Percentiles rank a stretch among this genome's conserved stretches.
phyloP scores from a whole-genome alignment of 495 filamentous ascomycete species.

The Lasiosphaeria ovina region DNA sequence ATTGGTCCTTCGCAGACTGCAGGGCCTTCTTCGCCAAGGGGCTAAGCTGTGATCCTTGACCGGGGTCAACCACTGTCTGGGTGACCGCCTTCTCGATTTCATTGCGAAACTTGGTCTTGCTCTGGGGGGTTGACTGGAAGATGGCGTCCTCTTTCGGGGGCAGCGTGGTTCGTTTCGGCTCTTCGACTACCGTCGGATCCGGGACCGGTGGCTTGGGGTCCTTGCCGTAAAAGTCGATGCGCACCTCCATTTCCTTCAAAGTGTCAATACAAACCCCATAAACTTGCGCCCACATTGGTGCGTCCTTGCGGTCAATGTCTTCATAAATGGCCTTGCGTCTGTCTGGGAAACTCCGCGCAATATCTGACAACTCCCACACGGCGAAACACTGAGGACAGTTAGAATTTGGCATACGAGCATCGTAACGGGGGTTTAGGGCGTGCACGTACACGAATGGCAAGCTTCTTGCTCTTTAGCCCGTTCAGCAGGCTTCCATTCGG shows the following conservation, averaged over 20 bases:
- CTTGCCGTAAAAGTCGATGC: constrained; percentile 59
- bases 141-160: constrained; percentile 61
- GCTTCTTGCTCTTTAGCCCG: constrained; percentile 74
- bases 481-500: constrained; percentile 87
- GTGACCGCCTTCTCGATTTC: constrained; percentile 54
- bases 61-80: constrained; percentile 56
- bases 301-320: constrained; percentile 80
- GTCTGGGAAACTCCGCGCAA: constrained; percentile 66
- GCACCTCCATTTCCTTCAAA: constrained; percentile 62
- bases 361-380: constrained; percentile 85
- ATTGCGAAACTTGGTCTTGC: constrained; percentile 41
- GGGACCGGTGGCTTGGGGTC: constrained; percentile 39
- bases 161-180: constrained; percentile 33
- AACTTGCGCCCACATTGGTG: constrained; percentile 79
- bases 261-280: constrained; percentile 61
- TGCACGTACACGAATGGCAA: constrained; percentile 54
- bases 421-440: constrained; percentile 4
- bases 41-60: constrained; percentile 48
- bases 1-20: constrained; percentile 33
- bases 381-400: constrained; percentile 62
- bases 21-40: constrained; percentile 41
- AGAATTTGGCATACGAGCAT: constrained; percentile 13
- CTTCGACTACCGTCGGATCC: constrained; percentile 22
- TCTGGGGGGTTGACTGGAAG: constrained; percentile 48
- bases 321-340: constrained; percentile 81